These are phyloP conservation scores for Trichoderma lentiforme DNA, from an alignment of 2,329 filamentous ascomycete genomes.

Conservation along the genomic window DNA sequence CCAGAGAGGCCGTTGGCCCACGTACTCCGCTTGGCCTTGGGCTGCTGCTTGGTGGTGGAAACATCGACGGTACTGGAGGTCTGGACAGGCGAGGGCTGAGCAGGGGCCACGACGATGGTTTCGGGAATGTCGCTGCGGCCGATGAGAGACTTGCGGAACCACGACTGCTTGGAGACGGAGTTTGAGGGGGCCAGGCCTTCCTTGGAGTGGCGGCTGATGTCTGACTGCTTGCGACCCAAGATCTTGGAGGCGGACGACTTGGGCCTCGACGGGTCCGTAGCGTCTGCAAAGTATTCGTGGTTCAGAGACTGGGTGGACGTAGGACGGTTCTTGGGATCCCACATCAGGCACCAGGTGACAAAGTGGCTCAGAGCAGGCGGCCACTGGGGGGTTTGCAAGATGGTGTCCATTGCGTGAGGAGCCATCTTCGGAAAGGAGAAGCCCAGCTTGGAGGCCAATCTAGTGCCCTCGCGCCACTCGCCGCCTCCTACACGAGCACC, in stretches of 20 bases:
- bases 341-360: conserved; percentile 98
- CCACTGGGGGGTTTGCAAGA: conserved; percentile 88
- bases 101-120: conserved; percentile 46
- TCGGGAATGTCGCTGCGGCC: conserved; percentile 70
- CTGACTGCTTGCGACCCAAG: conserved; percentile 85
- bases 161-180: conserved; percentile 80
- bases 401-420: conserved; percentile 92
- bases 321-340: conserved; percentile 89
- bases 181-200: conserved; percentile 54
- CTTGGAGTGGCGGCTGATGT: conserved; percentile 66
- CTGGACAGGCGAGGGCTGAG: conserved; percentile 42
- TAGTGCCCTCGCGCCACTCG: conserved; percentile 93
- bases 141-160: conserved; percentile 95
- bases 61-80: conserved; percentile 41
- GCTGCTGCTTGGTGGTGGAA: conserved; percentile 37
- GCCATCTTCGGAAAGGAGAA: conserved; percentile 99
- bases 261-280: conserved; percentile 85
- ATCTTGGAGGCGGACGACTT: conserved; percentile 84
- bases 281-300: conserved; percentile 92
- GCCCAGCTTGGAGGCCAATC: conserved; percentile 89
- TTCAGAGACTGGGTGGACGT: conserved; percentile 91
- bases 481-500: conserved; percentile 85
- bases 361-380: conserved; percentile 83
- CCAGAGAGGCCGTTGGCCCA: conserved; percentile 84
- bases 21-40: conserved; percentile 77